Evolutionary conservation across 1,284 basidiomycete genomes (phyloP).

Genomic region (Neotropicomus parvogracilis): DNA sequence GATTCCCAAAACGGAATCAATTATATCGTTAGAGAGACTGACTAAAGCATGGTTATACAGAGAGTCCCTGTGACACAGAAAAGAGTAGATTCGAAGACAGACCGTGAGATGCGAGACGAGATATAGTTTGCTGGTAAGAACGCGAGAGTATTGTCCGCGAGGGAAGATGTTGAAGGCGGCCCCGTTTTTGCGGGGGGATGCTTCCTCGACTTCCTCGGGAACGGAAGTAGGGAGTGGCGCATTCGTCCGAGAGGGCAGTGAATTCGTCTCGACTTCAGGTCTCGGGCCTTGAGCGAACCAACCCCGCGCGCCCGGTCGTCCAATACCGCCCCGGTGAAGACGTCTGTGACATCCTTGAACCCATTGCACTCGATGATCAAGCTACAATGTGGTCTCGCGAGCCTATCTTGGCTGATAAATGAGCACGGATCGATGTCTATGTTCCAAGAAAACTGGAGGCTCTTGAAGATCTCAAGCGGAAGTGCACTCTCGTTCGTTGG

Average conservation of each 20-base stretch:
- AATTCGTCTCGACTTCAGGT: slow-evolving; percentile 46
- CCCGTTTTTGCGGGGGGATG: slow-evolving; percentile 66
- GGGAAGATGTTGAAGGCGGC: slow-evolving; percentile 74
- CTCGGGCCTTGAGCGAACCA: slow-evolving; percentile 47
- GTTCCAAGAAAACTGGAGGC: slow-evolving; percentile 69
- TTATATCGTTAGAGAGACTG: slow-evolving; percentile 93
- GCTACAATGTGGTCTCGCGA: slow-evolving; percentile 69
- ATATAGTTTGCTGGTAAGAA: slow-evolving; percentile 71
- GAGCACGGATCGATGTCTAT: slow-evolving; percentile 79
- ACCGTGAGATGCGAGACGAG: slow-evolving; percentile 80
- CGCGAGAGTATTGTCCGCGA: slow-evolving; percentile 80
- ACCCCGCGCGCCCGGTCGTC: slow-evolving; percentile 68
- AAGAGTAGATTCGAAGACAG: slow-evolving; percentile 88
- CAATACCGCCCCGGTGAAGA: slow-evolving; percentile 74
- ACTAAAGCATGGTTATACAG: slow-evolving; percentile 76
- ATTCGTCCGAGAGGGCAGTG: slow-evolving; percentile 47
- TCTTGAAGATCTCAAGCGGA: slow-evolving; percentile 83
- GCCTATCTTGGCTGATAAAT: slow-evolving; percentile 81
- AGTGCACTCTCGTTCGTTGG: slow-evolving; percentile 72
- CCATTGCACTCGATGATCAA: slow-evolving; percentile 76
- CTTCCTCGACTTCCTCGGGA: slow-evolving; percentile 55
- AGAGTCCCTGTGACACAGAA: slow-evolving; percentile 76
- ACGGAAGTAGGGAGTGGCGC: slow-evolving; percentile 57
- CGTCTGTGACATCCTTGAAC: slow-evolving; percentile 77
- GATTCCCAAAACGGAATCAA: slow-evolving; percentile 90